phyloP scores from a whole-genome alignment of 140 eudicot species.

The Bidens hawaiensis region DNA sequence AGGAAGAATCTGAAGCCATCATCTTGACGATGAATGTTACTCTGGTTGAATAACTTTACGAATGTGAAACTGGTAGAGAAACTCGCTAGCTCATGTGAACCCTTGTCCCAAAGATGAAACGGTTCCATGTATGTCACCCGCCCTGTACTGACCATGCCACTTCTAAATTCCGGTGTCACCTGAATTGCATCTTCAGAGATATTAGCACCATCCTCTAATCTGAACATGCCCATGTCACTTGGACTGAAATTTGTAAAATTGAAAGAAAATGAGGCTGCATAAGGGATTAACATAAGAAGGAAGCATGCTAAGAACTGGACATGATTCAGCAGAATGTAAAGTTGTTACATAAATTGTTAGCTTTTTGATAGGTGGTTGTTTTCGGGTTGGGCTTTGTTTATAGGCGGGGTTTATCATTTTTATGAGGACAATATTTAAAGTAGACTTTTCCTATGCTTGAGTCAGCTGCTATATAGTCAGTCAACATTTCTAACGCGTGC shows the following conservation, averaged over 20 bases:
- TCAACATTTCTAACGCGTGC: not conserved
- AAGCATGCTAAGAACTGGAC: conserved; percentile 6
- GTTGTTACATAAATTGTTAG: not conserved
- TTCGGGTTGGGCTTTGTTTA: too few relatives aligned
- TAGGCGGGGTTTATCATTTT: too few relatives aligned
- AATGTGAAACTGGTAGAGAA: conserved; percentile 6
- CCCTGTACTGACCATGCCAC: not conserved
- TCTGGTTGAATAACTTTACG: not conserved
- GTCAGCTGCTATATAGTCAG: too few relatives aligned
- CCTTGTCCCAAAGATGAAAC: conserved; percentile 19
- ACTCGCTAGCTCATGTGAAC: conserved; percentile 4
- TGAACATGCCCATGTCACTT: not conserved
- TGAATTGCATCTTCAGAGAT: conserved; percentile 3
- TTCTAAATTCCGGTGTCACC: conserved; percentile 4
- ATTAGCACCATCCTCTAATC: not conserved
- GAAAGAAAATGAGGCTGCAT: conserved; percentile 7
- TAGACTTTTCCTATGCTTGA: not conserved
- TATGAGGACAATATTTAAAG: conserved; percentile 4
- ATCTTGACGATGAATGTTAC: not conserved
- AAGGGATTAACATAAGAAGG: not conserved
- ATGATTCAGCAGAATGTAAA: conserved; percentile 11
- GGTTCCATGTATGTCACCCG: not conserved
- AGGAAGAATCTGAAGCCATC: conserved; percentile 15
- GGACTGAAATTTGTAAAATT: not conserved
- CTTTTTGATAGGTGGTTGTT: not conserved